Conservation (phyloP, 305 asterid species). For the Solanum aculeatissimum region DNA sequence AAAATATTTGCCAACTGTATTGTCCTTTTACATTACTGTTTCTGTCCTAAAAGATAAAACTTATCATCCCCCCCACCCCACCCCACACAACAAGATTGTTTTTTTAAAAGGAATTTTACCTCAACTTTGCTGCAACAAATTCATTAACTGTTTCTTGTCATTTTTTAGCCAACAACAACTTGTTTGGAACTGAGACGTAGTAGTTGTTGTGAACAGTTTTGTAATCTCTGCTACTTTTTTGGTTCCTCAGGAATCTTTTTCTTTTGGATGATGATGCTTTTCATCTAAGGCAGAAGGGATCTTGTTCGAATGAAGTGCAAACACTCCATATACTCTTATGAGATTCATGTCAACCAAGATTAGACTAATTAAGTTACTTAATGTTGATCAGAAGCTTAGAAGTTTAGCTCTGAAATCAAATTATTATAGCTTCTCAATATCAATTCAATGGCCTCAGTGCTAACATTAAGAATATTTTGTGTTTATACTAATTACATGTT, state of each 20-base stretch:
- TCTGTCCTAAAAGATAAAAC: not conserved
- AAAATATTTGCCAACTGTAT: not conserved
- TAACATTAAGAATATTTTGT: not conserved
- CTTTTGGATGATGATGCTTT: conserved; percentile 19
- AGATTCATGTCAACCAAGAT: not conserved
- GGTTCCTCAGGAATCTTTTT: conserved; percentile 33
- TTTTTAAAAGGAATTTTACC: no score
- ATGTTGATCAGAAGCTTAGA: not conserved
- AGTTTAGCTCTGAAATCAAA: not conserved
- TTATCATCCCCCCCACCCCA: not conserved
- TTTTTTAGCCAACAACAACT: no score
- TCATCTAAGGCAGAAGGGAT: conserved; percentile 14
- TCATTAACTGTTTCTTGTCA: no score
- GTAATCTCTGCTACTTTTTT: not conserved
- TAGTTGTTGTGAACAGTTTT: not conserved
- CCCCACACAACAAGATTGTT: not conserved
- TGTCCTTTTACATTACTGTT: conserved; percentile 17
- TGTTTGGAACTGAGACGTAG: not conserved
- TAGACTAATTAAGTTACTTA: not conserved
- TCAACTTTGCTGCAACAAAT: no score
- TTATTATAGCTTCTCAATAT: not conserved
- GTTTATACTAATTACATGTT: not conserved
- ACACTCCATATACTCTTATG: not conserved
- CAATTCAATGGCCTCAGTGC: not conserved
- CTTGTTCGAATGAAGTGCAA: not conserved